These are phyloP conservation scores for Erigeron philadelphicus DNA, from an alignment of 140 eudicot genomes.

Conservation along the genomic window DNA sequence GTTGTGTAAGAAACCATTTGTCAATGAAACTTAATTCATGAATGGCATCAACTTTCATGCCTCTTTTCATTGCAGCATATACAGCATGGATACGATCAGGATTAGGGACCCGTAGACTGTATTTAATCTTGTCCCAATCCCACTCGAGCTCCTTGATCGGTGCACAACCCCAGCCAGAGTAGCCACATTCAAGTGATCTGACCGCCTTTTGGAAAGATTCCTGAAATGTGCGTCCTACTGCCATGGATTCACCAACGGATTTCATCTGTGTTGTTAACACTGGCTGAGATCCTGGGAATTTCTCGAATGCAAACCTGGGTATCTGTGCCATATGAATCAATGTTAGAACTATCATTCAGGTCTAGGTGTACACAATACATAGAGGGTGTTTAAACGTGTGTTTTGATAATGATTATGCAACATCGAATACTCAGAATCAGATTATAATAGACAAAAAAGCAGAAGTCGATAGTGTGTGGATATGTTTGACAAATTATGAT, in stretches of 20 bases:
- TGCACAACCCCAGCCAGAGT: slow-evolving; percentile 95
- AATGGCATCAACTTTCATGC: slow-evolving; percentile 81
- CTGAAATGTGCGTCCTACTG: slow-evolving; percentile 93
- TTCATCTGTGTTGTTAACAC: slow-evolving; percentile 93
- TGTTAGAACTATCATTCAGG: neutral
- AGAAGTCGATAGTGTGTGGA: neutral
- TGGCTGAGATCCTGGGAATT: slow-evolving; percentile 88
- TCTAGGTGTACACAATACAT: neutral
- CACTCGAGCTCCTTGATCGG: slow-evolving; percentile 69
- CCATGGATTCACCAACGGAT: slow-evolving; percentile 98
- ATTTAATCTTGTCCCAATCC: slow-evolving; percentile 84
- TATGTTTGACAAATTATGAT: neutral
- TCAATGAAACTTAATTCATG: slow-evolving; percentile 69
- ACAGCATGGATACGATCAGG: slow-evolving; percentile 90
- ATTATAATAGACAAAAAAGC: neutral
- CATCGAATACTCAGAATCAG: neutral
- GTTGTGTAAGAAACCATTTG: slow-evolving; percentile 93
- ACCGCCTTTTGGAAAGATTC: slow-evolving; percentile 96
- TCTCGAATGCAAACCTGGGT: slow-evolving; percentile 95
- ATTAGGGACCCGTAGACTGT: slow-evolving; percentile 77
- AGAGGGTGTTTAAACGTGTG: neutral
- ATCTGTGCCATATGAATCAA: slow-evolving; percentile 42
- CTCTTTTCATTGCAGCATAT: slow-evolving; percentile 88
- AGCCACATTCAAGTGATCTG: slow-evolving; percentile 80
- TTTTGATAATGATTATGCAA: neutral